Evolutionary conservation across 768 basidiomycete species (phyloP), one percentile per base, ranked within the genome.

Genomic region (Mycena albidolilacea): DNA sequence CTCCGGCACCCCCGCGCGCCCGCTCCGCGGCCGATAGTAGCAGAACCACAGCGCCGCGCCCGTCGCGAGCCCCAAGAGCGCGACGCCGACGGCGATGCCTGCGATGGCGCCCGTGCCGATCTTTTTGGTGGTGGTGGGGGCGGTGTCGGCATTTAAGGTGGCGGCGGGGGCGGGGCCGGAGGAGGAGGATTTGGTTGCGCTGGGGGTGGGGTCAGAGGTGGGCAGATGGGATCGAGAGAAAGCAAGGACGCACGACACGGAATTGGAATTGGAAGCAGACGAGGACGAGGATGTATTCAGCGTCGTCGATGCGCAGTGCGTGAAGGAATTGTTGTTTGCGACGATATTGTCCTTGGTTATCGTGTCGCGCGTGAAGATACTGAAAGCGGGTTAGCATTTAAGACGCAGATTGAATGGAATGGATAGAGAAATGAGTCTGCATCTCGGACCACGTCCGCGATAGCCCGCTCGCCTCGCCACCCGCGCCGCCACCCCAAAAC

Each of bases 151-250:
- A 54, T 11, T 7, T 57, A 17, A 15, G 30, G 66, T 15, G 46
- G n/a, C 85, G 74, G 10, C 80, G 69, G 23, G 23, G 75, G 78
- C 89, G 87, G 23, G 85, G 82, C 41, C 84, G 74, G 11, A 87
- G 83, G 3, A 84, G 81, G 6, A 75, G 75, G 61, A 85, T 77
- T 76, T 88, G 87, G 64, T 37, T n/a, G 82, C 82, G 35, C 77
- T 80, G 39, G 44, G 79, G 69, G 63, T 81, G 87, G 35, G 84
- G 74, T n/a, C 85, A 12, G 35, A 38, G n/a, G 58, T 38, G 19
- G n/a, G n/a, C 10, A n/a, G 5, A n/a, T 43, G 9, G 14, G 39
- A 21, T 4, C 12, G 59, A 21, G 11, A 11, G 21, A 43, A 10
- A 14, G n/a, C 10, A 61, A 17, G 5, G 6, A 58, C 61, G n/a